A percentile compares a stretch with the other conserved stretches of the same genome.
phyloP scores from a whole-genome alignment of 768 basidiomycete genomes.

The Suillus subalutaceus region DNA sequence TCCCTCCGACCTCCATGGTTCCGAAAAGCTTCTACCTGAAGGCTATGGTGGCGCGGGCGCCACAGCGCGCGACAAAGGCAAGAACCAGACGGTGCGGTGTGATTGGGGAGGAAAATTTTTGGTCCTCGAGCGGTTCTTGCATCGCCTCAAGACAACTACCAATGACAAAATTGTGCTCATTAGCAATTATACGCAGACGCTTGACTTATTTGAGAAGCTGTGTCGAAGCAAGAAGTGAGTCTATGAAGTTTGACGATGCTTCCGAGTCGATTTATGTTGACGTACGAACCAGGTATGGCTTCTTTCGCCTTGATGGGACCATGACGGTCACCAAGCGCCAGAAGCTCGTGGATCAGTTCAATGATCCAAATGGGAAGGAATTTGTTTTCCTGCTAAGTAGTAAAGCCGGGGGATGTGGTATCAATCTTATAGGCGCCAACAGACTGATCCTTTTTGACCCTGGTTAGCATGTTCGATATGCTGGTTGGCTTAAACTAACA shows the following conservation, averaged over 20 bases:
- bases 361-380: constrained; percentile 89
- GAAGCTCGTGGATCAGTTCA: constrained; percentile 96
- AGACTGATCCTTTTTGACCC: constrained; percentile 95
- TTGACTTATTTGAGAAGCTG: constrained; percentile 90
- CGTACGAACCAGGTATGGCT: constrained; percentile 70
- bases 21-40: constrained; percentile 78
- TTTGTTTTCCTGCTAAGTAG: constrained; percentile 94
- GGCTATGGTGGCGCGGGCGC: constrained; percentile 65
- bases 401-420: constrained; percentile 95
- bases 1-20: constrained; percentile 82
- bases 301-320: constrained; percentile 91
- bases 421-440: constrained; percentile 96
- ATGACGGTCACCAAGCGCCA: constrained; percentile 92
- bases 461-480: constrained; percentile 47
- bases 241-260: neutral
- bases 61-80: constrained; percentile 44
- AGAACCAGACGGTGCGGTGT: constrained; percentile 60
- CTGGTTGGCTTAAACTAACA: neutral
- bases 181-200: constrained; percentile 95
- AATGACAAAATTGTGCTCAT: constrained; percentile 96
- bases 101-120: constrained; percentile 92
- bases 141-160: constrained; percentile 78
- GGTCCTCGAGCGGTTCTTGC: constrained; percentile 90
- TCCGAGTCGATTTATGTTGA: neutral
- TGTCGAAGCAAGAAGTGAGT: constrained; percentile 82